Percentiles rank a stretch among this genome's conserved stretches.
These are phyloP conservation scores for Lophium mytilinum DNA, from an alignment of 495 filamentous ascomycete species.

Conservation along the genomic window DNA sequence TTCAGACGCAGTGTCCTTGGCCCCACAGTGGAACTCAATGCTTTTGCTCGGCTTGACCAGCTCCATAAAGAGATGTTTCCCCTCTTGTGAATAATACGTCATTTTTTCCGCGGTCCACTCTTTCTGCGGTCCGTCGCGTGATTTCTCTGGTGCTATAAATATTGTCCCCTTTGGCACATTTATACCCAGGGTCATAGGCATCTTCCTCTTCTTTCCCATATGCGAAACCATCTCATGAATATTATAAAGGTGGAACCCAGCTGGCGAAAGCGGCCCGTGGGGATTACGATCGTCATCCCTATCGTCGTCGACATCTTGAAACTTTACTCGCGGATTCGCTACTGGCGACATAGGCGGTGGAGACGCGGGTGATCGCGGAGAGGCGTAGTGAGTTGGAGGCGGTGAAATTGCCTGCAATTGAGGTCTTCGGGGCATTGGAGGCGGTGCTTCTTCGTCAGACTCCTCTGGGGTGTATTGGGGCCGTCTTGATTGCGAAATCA, in stretches of 20 bases:
- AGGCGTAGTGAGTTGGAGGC: constrained; percentile 44
- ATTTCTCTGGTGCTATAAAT: constrained; percentile 81
- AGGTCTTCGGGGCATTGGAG: constrained; percentile 61
- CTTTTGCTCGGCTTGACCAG: constrained; percentile 85
- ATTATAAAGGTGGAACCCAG: constrained; percentile 86
- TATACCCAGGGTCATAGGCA: constrained; percentile 87
- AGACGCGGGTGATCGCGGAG: constrained; percentile 34
- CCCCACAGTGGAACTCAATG: constrained; percentile 91
- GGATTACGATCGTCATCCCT: constrained; percentile 16
- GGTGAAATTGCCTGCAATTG: constrained; percentile 51
- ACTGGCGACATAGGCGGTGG: constrained; percentile 45
- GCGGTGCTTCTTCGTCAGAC: constrained; percentile 52
- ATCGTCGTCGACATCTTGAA: constrained; percentile 29
- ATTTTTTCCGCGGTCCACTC: constrained; percentile 94
- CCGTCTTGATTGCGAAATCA: constrained; percentile 34
- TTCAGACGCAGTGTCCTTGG: constrained; percentile 92
- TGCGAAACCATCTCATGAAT: constrained; percentile 93
- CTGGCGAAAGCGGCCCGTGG: constrained; percentile 47
- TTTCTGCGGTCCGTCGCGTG: constrained; percentile 66
- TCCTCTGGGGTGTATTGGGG: constrained; percentile 53
- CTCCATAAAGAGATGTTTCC: constrained; percentile 96
- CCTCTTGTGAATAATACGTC: constrained; percentile 91
- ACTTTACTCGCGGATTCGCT: constrained; percentile 36
- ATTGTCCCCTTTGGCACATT: constrained; percentile 80
- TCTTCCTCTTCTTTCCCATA: constrained; percentile 94